phyloP scores from a whole-genome alignment of 352 stramenopile genomes.

The Pythium sukuiense region DNA sequence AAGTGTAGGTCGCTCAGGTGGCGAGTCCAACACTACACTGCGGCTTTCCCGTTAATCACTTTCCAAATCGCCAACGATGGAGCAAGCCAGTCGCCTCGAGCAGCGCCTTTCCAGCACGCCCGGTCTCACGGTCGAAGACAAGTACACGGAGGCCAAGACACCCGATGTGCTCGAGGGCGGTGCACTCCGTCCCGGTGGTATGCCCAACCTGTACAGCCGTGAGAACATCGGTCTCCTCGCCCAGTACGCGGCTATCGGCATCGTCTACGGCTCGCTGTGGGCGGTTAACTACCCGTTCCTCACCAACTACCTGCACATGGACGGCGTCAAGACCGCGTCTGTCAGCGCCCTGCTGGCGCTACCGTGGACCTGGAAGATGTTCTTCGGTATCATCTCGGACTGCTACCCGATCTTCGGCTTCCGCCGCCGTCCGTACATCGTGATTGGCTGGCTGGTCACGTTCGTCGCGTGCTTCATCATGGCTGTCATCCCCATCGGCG shows the following conservation, averaged over 20 bases:
- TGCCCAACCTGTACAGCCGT: slow-evolving; percentile 31
- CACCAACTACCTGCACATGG: slow-evolving; percentile 42
- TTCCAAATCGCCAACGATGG: slow-evolving; percentile 7
- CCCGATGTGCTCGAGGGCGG: slow-evolving; percentile 35
- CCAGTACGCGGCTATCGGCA: slow-evolving; percentile 32
- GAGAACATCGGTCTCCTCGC: slow-evolving; percentile 36
- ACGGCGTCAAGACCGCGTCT: slow-evolving; percentile 29
- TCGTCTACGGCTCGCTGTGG: slow-evolving; percentile 30
- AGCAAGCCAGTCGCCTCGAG: slow-evolving; percentile 30
- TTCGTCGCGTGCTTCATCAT: slow-evolving; percentile 25
- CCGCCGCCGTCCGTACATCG: slow-evolving; percentile 81
- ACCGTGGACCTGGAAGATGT: slow-evolving; percentile 59
- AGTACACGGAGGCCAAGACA: slow-evolving; percentile 29
- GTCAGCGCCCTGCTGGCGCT: slow-evolving; percentile 39
- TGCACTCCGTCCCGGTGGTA: slow-evolving; percentile 30
- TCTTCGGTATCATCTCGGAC: slow-evolving; percentile 83
- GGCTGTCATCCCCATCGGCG: slow-evolving; percentile 27
- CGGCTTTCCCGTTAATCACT: no score
- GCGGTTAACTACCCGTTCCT: slow-evolving; percentile 38
- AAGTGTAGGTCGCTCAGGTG: no score
- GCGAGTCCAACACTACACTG: no score
- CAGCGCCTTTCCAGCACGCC: slow-evolving; percentile 33
- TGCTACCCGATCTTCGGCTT: slow-evolving; percentile 85
- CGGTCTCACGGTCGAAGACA: slow-evolving; percentile 14
- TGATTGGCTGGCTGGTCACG: slow-evolving; percentile 52